Base-by-base conservation (phyloP, 352 stramenopile genomes). In the Pythium coloratum region DNA sequence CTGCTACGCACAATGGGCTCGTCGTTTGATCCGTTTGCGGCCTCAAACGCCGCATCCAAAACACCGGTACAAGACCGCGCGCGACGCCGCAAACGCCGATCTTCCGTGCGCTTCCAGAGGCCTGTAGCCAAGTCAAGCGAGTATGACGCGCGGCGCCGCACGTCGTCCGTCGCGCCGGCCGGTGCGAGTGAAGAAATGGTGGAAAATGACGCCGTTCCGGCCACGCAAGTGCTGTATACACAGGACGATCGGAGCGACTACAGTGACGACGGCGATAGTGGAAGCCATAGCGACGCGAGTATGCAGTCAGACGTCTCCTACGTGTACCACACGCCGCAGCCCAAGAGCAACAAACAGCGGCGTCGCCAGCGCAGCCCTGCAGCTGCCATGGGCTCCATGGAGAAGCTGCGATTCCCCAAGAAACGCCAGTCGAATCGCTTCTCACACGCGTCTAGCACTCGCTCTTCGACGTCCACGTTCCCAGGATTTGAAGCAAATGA, bases 401-500 rank as follows among this genome's bases (percentile, higher is more conserved):
- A 70, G 42, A 34, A 59, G 9, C 57, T 62, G 42, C 64, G 46
- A 7, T 32, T 53, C 6, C 46, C 46, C n/a, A 53, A 58, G 55
- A 70, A 64, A 42, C 64, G 64, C 18, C 24, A 16, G 28, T 56
- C 42, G 42, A 49, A 13, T 34, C 42, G 42, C 5, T 42, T n/a
- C 2, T 33, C 30, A 0, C 16, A 56, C 6, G 33, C 24, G 3
- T 66, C 57, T n/a, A 49, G 50, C 30, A 49, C 57, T 8, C 54
- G 66, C 26, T 72, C 64, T 10, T 66, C 66, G 44, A 68, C 73
- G 33, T 81, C 67, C 20, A 69, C 76, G 55, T 91, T 94, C 47
- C 81, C 83, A 12, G 70, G 70, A 7, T 91, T 91, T 62, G 78
- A 62, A 20, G 79, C 78, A n/a, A 75, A 86, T 55, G 85, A 94